Percentiles rank a stretch among this genome's conserved stretches.
phyloP scores from a whole-genome alignment of 2,329 filamentous ascomycete genomes.

The Mycosphaerella arachidis region DNA sequence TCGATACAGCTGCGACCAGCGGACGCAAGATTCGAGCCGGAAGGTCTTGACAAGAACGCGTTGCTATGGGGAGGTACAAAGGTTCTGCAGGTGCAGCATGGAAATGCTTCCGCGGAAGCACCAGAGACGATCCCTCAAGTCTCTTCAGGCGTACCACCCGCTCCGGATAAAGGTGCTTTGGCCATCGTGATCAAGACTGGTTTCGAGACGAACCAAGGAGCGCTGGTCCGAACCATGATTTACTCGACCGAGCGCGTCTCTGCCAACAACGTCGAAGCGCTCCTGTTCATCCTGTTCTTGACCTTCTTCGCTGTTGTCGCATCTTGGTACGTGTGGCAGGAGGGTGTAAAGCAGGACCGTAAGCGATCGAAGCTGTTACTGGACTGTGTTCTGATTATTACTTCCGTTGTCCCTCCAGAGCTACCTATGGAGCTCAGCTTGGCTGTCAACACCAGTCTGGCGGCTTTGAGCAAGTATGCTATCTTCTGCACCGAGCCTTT shows the following conservation, averaged over 20 bases:
- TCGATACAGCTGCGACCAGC: constrained; percentile 84
- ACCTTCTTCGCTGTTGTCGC: constrained; percentile 94
- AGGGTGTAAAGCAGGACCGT: constrained; percentile 88
- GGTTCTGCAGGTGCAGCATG: constrained; percentile 90
- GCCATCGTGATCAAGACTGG: constrained; percentile 95
- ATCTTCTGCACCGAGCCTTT: constrained; percentile 99
- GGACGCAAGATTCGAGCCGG: constrained; percentile 75
- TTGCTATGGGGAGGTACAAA: constrained; percentile 98
- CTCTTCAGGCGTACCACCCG: constrained; percentile 70
- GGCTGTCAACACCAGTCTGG: constrained; percentile 95
- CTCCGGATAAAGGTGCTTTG: constrained; percentile 90
- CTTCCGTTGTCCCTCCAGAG: constrained; percentile 96
- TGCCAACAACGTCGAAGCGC: constrained; percentile 92
- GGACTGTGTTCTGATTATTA: constrained; percentile 96
- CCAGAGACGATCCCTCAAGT: constrained; percentile 57
- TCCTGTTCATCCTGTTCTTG: constrained; percentile 97
- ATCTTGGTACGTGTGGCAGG: constrained; percentile 98
- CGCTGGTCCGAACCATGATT: constrained; percentile 97
- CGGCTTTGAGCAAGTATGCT: constrained; percentile 87
- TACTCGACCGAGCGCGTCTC: constrained; percentile 98
- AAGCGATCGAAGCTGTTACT: constrained; percentile 96
- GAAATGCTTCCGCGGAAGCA: constrained; percentile 67
- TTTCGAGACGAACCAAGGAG: constrained; percentile 97
- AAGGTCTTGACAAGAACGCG: constrained; percentile 92
- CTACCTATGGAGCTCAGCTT: constrained; percentile 96